These are phyloP conservation scores for Panicum miliaceum DNA, from an alignment of 176 grass and related monocot species.

Conservation along the genomic window DNA sequence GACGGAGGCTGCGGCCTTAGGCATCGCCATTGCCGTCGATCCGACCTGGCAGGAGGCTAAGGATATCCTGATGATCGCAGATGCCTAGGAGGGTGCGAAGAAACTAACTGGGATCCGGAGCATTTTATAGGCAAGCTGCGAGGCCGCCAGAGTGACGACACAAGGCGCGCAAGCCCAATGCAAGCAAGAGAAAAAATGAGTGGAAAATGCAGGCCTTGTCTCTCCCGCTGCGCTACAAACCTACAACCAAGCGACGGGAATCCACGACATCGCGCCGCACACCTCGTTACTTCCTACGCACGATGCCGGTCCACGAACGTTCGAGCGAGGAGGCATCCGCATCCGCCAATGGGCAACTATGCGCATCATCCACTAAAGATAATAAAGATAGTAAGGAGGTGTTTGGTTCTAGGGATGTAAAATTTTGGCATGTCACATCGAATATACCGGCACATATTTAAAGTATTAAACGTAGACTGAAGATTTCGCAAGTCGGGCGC, in stretches of 20 bases:
- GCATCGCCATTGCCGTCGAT: slow-evolving; percentile 7
- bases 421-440: no score
- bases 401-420: no score
- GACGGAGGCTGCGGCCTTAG: slow-evolving; percentile 1
- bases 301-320: not conserved
- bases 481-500: no score
- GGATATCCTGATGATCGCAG: not conserved
- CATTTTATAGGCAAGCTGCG: slow-evolving; percentile 1
- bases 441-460: no score
- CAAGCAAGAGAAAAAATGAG: no score
- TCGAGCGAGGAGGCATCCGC: not conserved
- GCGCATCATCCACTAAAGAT: not conserved
- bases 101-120: slow-evolving; percentile 12
- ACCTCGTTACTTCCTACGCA: not conserved
- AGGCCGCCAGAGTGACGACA: not conserved
- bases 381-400: no score
- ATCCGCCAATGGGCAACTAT: not conserved
- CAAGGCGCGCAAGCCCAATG: not conserved
- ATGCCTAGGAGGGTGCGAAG: not conserved
- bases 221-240: not conserved
- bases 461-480: no score
- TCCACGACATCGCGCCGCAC: not conserved
- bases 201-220: not conserved
- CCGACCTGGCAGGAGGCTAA: not conserved
- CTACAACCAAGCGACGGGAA: not conserved